Percentiles rank a stretch among this genome's conserved stretches.
These are phyloP conservation scores for Acrocalymma vagum DNA, from an alignment of 2,329 filamentous ascomycete genomes.

Conservation along the genomic window DNA sequence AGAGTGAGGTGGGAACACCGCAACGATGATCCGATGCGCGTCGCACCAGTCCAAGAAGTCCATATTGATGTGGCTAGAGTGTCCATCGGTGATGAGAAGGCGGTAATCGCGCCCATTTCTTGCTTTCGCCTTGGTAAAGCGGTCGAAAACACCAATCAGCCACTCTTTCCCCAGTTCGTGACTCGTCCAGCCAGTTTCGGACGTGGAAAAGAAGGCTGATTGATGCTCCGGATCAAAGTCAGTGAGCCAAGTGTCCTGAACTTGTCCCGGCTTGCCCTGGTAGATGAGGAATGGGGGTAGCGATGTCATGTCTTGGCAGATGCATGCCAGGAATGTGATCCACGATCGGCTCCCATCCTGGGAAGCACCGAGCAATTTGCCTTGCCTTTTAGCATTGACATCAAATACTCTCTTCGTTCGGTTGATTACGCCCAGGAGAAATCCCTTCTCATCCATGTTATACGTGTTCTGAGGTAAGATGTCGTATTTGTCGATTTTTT, in stretches of 20 bases:
- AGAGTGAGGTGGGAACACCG: slow-evolving; percentile 4
- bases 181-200: slow-evolving; percentile 13
- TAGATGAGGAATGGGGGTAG: slow-evolving; percentile 11
- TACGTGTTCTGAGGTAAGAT: slow-evolving; percentile 5
- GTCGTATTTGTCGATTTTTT: slow-evolving; percentile 8
- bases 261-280: neutral
- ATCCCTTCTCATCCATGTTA: slow-evolving; percentile 11
- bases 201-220: slow-evolving; percentile 2
- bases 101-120: slow-evolving; percentile 5
- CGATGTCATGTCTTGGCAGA: slow-evolving; percentile 7
- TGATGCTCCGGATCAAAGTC: slow-evolving; percentile 6
- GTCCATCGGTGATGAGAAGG: slow-evolving; percentile 6
- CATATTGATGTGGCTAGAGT: slow-evolving; percentile 6
- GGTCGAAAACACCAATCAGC: slow-evolving; percentile 22
- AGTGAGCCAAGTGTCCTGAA: slow-evolving; percentile 5
- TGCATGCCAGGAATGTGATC: slow-evolving; percentile 8
- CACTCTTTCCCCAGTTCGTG: slow-evolving; percentile 16
- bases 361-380: slow-evolving; percentile 4
- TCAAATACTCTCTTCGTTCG: slow-evolving; percentile 1
- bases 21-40: slow-evolving; percentile 4
- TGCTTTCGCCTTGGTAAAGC: slow-evolving; percentile 7
- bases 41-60: slow-evolving; percentile 7
- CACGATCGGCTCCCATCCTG: slow-evolving; percentile 6
- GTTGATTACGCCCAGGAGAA: slow-evolving; percentile 6
- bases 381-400: slow-evolving; percentile 2